Conservation (phyloP, 2,329 filamentous ascomycete genomes). For the Ambrosiella cleistominuta region DNA sequence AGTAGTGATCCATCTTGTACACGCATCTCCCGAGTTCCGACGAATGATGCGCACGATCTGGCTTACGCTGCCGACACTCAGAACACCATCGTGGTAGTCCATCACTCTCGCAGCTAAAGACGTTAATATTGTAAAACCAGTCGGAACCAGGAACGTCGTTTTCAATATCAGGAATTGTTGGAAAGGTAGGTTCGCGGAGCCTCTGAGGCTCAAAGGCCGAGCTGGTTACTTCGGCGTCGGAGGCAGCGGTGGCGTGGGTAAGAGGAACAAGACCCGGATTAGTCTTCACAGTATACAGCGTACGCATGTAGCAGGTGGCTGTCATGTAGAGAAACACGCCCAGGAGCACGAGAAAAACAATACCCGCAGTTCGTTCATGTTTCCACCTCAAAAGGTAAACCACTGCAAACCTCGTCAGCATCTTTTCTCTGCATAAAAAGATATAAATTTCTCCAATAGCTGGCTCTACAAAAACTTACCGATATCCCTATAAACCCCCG, state of each 20-base stretch:
- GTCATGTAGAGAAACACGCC: constrained; percentile 54
- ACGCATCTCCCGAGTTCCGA: constrained; percentile 68
- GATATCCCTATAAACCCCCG: constrained; percentile 3
- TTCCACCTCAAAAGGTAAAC: constrained; percentile 45
- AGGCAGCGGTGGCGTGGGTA: constrained; percentile 19
- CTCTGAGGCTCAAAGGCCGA: neutral
- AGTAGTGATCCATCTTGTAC: constrained; percentile 86
- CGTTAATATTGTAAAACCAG: constrained; percentile 62
- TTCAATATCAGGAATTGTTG: constrained; percentile 20
- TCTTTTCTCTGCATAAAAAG: neutral
- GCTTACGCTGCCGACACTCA: constrained; percentile 71
- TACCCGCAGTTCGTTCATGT: constrained; percentile 38
- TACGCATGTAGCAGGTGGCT: constrained; percentile 49
- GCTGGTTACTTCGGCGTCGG: neutral
- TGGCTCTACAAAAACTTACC: neutral
- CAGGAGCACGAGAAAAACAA: constrained; percentile 55
- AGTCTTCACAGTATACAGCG: constrained; percentile 47
- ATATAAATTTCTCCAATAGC: neutral
- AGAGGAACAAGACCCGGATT: constrained; percentile 61
- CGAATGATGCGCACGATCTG: constrained; percentile 75
- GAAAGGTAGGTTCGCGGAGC: neutral
- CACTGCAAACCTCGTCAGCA: constrained; percentile 30
- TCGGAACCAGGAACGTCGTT: constrained; percentile 54
- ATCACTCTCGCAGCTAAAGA: constrained; percentile 68
- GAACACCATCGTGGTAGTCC: constrained; percentile 80